phyloP scores from a whole-genome alignment of 257 asterid species.

The Primulina tabacum region DNA sequence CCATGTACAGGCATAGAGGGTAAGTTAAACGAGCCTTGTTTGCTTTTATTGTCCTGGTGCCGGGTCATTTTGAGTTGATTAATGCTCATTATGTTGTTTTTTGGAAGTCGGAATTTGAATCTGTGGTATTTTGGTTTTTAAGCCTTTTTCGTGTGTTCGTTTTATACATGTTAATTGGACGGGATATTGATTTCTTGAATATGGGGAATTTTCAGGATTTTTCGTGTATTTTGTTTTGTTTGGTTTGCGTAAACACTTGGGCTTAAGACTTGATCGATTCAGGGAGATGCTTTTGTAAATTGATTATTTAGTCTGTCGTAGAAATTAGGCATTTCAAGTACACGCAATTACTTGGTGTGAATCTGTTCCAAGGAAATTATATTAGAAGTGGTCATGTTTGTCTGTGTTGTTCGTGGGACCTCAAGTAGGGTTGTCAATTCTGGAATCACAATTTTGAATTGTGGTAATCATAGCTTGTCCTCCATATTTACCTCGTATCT shows the following conservation, averaged over 20 bases:
- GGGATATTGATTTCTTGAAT: not conserved
- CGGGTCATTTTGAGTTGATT: not conserved
- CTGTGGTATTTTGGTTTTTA: not conserved
- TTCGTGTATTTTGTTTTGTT: too few relatives aligned
- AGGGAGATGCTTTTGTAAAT: too few relatives aligned
- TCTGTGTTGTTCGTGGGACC: too few relatives aligned
- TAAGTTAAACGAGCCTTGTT: conserved; percentile 24
- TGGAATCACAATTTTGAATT: not conserved
- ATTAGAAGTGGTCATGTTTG: too few relatives aligned
- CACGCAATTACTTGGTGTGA: too few relatives aligned
- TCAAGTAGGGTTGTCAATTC: not conserved
- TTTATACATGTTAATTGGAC: too few relatives aligned
- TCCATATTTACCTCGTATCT: too few relatives aligned
- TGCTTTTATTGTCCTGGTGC: not conserved
- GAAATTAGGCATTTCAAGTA: too few relatives aligned
- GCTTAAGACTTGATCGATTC: too few relatives aligned
- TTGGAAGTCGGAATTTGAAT: not conserved
- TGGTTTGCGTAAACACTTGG: too few relatives aligned
- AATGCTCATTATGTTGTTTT: not conserved
- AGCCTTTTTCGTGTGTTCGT: not conserved
- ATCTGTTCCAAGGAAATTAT: too few relatives aligned
- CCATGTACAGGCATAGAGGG: conserved; percentile 54
- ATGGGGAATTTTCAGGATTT: not conserved
- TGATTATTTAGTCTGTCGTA: too few relatives aligned
- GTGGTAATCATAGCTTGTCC: not conserved